Percentiles rank a stretch among this genome's conserved stretches.
Evolutionary conservation across 306 rosid species (phyloP).

Genomic region (Trichosanthes cucumerina): DNA sequence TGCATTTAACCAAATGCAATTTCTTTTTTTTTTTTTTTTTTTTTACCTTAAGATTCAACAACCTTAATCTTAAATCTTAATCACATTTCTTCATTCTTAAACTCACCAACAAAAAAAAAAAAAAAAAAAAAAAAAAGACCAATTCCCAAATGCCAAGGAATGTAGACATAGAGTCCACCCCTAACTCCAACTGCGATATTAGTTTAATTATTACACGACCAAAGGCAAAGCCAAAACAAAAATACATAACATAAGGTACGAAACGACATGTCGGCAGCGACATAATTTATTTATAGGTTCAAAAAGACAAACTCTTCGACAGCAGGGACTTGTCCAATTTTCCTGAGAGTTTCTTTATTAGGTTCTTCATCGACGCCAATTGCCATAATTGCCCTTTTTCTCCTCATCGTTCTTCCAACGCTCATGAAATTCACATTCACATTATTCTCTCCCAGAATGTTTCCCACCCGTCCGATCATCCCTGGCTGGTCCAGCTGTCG

Average conservation of each 20-base stretch:
- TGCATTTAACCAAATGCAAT: background rate
- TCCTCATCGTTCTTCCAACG: constrained; percentile 59
- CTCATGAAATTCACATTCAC: constrained; percentile 93
- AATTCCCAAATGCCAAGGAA: no score
- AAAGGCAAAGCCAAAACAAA: background rate
- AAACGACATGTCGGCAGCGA: background rate
- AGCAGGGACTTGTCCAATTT: constrained; percentile 59
- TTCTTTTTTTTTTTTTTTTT: background rate
- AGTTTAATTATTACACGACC: background rate
- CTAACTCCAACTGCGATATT: background rate
- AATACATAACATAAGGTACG: background rate
- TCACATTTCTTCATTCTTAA: background rate
- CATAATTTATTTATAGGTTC: constrained; percentile 28
- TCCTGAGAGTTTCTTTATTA: constrained; percentile 30
- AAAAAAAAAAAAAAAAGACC: background rate
- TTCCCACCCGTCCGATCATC: constrained; percentile 81
- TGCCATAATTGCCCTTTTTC: constrained; percentile 71
- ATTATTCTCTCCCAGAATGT: constrained; percentile 47
- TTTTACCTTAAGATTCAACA: background rate
- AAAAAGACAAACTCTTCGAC: constrained; percentile 87
- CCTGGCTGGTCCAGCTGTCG: constrained; percentile 86
- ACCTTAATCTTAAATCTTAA: no score
- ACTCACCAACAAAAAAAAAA: background rate
- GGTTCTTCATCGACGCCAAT: constrained; percentile 94
- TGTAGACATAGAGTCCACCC: background rate